A percentile compares a stretch with the other conserved stretches of the same genome.
phyloP scores from a whole-genome alignment of 73 alveolate species.

The Paramecium sexaurelia region DNA sequence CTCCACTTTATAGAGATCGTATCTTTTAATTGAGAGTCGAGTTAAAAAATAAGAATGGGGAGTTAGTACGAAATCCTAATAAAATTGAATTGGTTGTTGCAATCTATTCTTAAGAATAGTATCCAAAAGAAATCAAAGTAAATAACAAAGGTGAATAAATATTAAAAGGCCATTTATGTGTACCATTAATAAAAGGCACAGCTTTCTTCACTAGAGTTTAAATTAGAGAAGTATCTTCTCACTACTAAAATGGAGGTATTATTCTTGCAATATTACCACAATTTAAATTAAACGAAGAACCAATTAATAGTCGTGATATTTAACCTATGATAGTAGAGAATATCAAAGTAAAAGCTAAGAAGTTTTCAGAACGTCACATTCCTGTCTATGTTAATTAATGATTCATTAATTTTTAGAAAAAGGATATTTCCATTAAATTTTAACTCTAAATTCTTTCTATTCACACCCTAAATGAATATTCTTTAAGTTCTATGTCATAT shows the following conservation, averaged over 20 bases:
- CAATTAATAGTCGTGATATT: slow-evolving; percentile 21
- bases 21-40: slow-evolving; percentile 46
- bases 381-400: slow-evolving; percentile 48
- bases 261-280: slow-evolving; percentile 52
- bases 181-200: slow-evolving; percentile 19
- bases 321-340: slow-evolving; percentile 34
- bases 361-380: slow-evolving; percentile 54
- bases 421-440: not conserved
- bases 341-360: slow-evolving; percentile 48
- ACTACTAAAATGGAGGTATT: slow-evolving; percentile 22
- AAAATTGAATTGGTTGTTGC: slow-evolving; percentile 40
- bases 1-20: slow-evolving; percentile 52
- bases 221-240: slow-evolving; percentile 45
- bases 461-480: no score
- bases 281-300: not conserved
- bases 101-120: slow-evolving; percentile 28
- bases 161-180: slow-evolving; percentile 50
- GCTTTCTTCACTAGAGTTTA: slow-evolving; percentile 41
- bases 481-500: no score
- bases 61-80: not conserved
- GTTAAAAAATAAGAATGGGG: slow-evolving; percentile 11
- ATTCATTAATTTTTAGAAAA: not conserved
- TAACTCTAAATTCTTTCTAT: not conserved
- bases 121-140: slow-evolving; percentile 53
- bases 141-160: slow-evolving; percentile 44